Evolutionary conservation across 306 rosid genomes (phyloP).

Genomic region (Cicer judaicum): DNA sequence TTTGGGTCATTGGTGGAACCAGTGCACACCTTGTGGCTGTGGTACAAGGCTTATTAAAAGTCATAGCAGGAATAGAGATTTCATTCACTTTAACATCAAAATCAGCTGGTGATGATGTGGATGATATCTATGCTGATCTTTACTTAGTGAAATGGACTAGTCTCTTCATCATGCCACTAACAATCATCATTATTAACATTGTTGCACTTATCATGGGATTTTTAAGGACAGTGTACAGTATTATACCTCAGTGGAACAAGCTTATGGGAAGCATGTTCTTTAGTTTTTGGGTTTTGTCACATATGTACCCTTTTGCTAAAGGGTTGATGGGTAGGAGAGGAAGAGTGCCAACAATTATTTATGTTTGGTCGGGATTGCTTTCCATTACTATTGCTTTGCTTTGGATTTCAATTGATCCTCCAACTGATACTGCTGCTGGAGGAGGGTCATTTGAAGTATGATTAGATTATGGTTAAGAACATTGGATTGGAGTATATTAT

Average conservation of each 20-base stretch:
- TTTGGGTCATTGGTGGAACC: slow-evolving; percentile 88
- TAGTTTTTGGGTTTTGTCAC: slow-evolving; percentile 86
- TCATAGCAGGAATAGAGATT: slow-evolving; percentile 74
- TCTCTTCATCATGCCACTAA: slow-evolving; percentile 72
- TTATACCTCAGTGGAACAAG: slow-evolving; percentile 79
- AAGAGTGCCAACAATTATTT: slow-evolving; percentile 72
- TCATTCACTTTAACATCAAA: slow-evolving; percentile 74
- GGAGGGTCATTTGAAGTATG: slow-evolving; percentile 42
- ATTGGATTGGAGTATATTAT: background rate
- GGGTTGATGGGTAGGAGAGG: slow-evolving; percentile 94
- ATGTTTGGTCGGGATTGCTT: slow-evolving; percentile 78
- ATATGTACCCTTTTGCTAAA: slow-evolving; percentile 87
- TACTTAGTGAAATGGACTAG: slow-evolving; percentile 85
- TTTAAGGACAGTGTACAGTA: slow-evolving; percentile 74
- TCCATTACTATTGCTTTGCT: slow-evolving; percentile 78
- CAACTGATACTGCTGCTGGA: slow-evolving; percentile 40
- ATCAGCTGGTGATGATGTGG: slow-evolving; percentile 64
- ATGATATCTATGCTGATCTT: slow-evolving; percentile 70
- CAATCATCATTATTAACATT: slow-evolving; percentile 63
- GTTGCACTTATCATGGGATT: slow-evolving; percentile 65
- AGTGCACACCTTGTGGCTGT: slow-evolving; percentile 89
- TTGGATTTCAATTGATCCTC: slow-evolving; percentile 69
- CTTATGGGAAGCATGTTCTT: slow-evolving; percentile 72
- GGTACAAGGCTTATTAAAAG: slow-evolving; percentile 72
- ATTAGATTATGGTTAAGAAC: background rate